Evolutionary conservation across 345 rosid genomes (phyloP), one percentile per base, ranked within the genome.

Genomic region (Camelina laxa): DNA sequence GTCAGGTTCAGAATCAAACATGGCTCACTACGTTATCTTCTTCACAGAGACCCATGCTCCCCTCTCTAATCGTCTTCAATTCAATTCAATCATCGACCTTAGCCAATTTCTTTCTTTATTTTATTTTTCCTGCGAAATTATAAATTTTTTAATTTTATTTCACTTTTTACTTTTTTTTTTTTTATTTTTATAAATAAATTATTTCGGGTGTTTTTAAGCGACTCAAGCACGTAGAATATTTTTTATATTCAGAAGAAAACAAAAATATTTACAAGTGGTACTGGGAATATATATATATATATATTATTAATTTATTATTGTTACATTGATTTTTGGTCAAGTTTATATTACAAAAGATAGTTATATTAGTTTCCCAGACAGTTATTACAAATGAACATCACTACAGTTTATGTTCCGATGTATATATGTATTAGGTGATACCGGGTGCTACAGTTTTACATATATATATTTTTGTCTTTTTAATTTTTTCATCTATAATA

Each of bases 1-100:
- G 80, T 77, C 72, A 77, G 73, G 60, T 50, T 15, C 55, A 12
- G 59, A 77, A 77, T 16, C 73, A 65, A 17, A 59, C 80, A 71
- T 65, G 72, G n/a, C 75, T 70, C 55, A 9, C 72, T 70, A 64
- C 67, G 80, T 71, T 77, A 77, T 77, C 80, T 20, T 77, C 76
- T 15, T 71, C 80, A 57, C 62, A 5, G 67, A 70, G 54, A 36
- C 75, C 80, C 65, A 69, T 76, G 21, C 74, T 35, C 20, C 5
- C 48, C 11, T 31, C 61, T 39, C 22, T 38, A 12, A 9, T 38
- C 49, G 11, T 31, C 62, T 65, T 65, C 48, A 48, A 20, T 14
- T 13, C n/a, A 12, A 59, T 33, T 17, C 56, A 55, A 70, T 70
- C 65, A 41, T 47, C 54, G 19, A 31, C 15, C 14, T 64, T 22